Base-by-base conservation (phyloP, 495 filamentous ascomycete species). In the Chaetomium tenue region DNA sequence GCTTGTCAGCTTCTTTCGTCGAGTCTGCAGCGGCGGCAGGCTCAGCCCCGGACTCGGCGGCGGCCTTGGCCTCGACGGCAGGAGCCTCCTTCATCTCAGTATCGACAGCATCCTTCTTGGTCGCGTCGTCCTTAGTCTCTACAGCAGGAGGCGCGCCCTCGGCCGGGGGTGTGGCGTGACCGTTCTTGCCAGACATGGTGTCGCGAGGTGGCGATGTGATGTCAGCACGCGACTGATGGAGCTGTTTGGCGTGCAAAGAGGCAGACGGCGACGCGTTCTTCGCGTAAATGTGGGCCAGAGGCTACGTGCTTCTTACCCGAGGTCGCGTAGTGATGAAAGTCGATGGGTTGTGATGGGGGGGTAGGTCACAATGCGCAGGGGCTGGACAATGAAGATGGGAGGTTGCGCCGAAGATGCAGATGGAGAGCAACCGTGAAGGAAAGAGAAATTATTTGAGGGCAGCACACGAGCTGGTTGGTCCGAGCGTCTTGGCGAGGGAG, bases 371-470 rank as follows among this genome's bases (percentile, higher is more conserved):
- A 74, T 74, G 70, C 63, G 68, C 68, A 65, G 66, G 66, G 66
- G 68, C 66, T 58, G 57, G 60, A 59, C 60, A 67, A 66, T 60
- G 56, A 61, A 64, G 26, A 39, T 20, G 55, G 22, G 33, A 70
- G 64, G 71, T 70, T 71, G 68, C 56, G 63, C 61, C 60, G 63
- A 74, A 72, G 70, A 58, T 75, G 67, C 46, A 50, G 46, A 50
- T 50, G 33, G 56, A 44, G 54, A 66, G 65, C 40, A 50, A 64
- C 71, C 69, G 68, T 69, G 66, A 67, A 61, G 61, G 57, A 66
- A 65, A 63, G 66, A 73, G 69, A 75, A 73, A 72, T 70, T 72
- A 72, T 73, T 73, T 70, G 67, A 51, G 58, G 60, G 70, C 63
- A 66, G 33, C 65, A 66, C 64, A 60, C 67, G 61, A 58, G 30